phyloP scores from a whole-genome alignment of 192 early-diverging fungal genomes.

The Spizellomyces punctatus region DNA sequence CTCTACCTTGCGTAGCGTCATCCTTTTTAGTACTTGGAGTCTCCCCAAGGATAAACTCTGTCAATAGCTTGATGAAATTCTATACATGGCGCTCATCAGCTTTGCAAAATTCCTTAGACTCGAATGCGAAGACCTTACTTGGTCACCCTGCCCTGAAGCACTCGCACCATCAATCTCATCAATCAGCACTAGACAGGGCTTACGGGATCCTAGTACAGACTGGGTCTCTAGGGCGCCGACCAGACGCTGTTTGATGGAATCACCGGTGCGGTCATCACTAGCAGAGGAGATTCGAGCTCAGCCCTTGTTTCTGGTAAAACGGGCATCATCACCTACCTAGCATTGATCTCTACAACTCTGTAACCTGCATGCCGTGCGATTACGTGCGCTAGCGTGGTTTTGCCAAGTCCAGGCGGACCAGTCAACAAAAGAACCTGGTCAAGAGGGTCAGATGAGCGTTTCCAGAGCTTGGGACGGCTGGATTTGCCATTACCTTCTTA shows the following conservation, averaged over 20 bases:
- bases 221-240: conserved; percentile 78
- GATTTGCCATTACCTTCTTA: conserved; percentile 47
- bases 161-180: conserved; percentile 96
- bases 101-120: background rate
- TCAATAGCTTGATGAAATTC: conserved; percentile 82
- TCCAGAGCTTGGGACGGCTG: background rate
- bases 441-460: conserved; percentile 25
- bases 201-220: conserved; percentile 60
- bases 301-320: background rate
- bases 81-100: conserved; percentile 31
- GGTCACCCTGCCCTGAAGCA: conserved; percentile 61
- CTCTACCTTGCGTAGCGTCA: no score
- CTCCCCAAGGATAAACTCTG: conserved; percentile 52
- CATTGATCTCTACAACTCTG: conserved; percentile 91
- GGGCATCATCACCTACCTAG: conserved; percentile 39
- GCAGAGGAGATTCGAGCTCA: background rate
- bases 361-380: conserved; percentile 90
- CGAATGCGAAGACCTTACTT: conserved; percentile 40
- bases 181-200: conserved; percentile 84
- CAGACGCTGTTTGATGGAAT: conserved; percentile 69
- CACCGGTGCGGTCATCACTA: conserved; percentile 92
- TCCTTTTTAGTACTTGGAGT: background rate
- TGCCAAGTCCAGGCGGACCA: conserved; percentile 93
- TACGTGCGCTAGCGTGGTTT: conserved; percentile 96
- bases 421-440: conserved; percentile 66